Evolutionary conservation across 2,329 filamentous ascomycete species (phyloP).

Genomic region (Allantophomopsis lycopodina): DNA sequence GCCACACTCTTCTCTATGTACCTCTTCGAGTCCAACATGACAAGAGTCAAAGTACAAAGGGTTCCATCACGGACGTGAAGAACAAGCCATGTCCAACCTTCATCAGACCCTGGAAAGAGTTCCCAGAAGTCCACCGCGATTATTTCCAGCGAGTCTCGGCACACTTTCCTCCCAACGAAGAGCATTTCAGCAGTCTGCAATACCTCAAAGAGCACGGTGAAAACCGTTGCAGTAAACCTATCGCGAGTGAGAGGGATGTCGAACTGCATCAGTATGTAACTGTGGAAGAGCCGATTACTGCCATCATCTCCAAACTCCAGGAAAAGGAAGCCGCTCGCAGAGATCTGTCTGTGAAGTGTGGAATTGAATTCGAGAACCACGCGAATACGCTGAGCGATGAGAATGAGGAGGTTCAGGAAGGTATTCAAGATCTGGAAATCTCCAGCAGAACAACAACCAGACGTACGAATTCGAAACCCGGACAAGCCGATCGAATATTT

Average conservation of each 20-base stretch:
- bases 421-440: slow-evolving; percentile 8
- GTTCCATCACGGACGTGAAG: slow-evolving; percentile 10
- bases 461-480: slow-evolving; percentile 8
- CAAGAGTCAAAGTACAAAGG: slow-evolving; percentile 10
- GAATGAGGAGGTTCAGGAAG: slow-evolving; percentile 12
- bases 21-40: slow-evolving; percentile 11
- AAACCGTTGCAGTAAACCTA: slow-evolving; percentile 6
- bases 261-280: slow-evolving; percentile 15
- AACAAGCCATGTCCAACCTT: slow-evolving; percentile 9
- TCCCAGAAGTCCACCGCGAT: slow-evolving; percentile 7
- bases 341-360: slow-evolving; percentile 9
- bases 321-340: slow-evolving; percentile 13
- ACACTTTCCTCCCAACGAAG: background rate
- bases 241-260: slow-evolving; percentile 17
- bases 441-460: slow-evolving; percentile 6
- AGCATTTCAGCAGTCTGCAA: slow-evolving; percentile 9
- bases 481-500: slow-evolving; percentile 10
- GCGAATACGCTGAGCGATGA: slow-evolving; percentile 9
- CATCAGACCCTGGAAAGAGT: slow-evolving; percentile 8
- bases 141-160: too few species aligned
- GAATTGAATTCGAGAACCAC: slow-evolving; percentile 12
- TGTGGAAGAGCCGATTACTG: slow-evolving; percentile 14
- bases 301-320: slow-evolving; percentile 16
- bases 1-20: slow-evolving; percentile 8
- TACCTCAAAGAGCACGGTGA: slow-evolving; percentile 9